These are phyloP conservation scores for Infundibulicybe gibba DNA, from an alignment of 768 basidiomycete genomes.

Conservation along the genomic window DNA sequence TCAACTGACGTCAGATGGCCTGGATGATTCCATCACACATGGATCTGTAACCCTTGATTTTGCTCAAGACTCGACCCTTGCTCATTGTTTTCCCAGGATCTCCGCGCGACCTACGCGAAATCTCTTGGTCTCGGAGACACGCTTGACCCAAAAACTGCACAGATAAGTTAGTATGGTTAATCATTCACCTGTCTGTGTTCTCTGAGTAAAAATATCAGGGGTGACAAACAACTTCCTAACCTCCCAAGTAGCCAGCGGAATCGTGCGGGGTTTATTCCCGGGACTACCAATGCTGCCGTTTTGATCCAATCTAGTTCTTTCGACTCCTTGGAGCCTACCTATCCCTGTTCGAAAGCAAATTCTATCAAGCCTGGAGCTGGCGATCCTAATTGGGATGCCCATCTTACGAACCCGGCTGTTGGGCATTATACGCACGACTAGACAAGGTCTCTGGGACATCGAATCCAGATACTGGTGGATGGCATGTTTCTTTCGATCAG, in stretches of 20 bases:
- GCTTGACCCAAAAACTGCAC: conserved; percentile 26
- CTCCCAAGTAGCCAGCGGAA: conserved; percentile 46
- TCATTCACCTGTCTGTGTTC: not conserved
- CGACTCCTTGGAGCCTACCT: conserved; percentile 46
- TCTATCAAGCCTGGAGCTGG: conserved; percentile 28
- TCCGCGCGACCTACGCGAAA: conserved; percentile 39
- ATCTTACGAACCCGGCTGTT: conserved; percentile 26
- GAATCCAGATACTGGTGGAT: conserved; percentile 34
- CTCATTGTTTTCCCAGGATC: conserved; percentile 24
- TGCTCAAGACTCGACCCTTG: not conserved
- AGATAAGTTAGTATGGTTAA: conserved; percentile 28
- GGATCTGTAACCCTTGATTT: conserved; percentile 28
- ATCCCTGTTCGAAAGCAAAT: conserved; percentile 36
- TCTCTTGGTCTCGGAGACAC: conserved; percentile 30
- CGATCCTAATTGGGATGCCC: conserved; percentile 35
- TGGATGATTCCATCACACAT: conserved; percentile 40
- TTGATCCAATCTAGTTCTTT: conserved; percentile 35
- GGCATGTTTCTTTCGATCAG: conserved; percentile 52
- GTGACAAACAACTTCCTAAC: conserved; percentile 53
- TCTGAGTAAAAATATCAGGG: conserved; percentile 18
- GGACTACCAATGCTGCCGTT: conserved; percentile 24
- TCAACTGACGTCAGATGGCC: conserved; percentile 41
- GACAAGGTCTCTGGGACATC: conserved; percentile 41
- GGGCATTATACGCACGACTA: conserved; percentile 33
- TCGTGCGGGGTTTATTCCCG: conserved; percentile 44